A percentile compares a stretch with the other conserved stretches of the same genome.
Evolutionary conservation across 2,329 filamentous ascomycete genomes (phyloP).

Genomic region (Alternaria sp.): DNA sequence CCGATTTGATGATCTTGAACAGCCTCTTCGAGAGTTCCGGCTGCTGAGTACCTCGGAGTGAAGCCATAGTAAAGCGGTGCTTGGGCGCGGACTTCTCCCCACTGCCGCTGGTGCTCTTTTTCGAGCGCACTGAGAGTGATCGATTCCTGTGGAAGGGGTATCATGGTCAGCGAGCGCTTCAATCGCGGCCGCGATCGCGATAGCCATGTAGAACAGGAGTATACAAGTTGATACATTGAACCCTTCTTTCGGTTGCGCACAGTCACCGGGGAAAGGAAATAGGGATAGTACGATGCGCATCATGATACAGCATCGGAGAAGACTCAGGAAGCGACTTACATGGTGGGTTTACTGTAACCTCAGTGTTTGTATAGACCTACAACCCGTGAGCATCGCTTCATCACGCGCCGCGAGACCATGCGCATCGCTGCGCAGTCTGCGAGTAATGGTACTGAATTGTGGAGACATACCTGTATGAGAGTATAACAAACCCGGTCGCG

Average conservation of each 20-base stretch:
- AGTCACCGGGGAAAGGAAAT: too few relatives aligned
- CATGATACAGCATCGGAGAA: constrained; percentile 1
- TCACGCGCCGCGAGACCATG: constrained; percentile 12
- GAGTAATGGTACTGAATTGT: neutral
- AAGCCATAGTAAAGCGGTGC: constrained; percentile 83
- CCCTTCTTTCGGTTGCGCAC: too few relatives aligned
- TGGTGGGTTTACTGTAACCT: constrained; percentile 18
- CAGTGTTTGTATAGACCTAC: constrained; percentile 24
- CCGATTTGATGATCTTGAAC: constrained; percentile 91
- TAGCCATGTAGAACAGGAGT: neutral
- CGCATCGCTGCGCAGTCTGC: constrained; percentile 10
- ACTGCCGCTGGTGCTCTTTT: constrained; percentile 55
- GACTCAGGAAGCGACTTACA: constrained; percentile 41
- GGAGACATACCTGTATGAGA: constrained; percentile 15
- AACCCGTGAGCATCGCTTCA: constrained; percentile 28
- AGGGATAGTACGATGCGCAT: neutral
- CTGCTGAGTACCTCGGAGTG: constrained; percentile 82
- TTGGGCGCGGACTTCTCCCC: constrained; percentile 55
- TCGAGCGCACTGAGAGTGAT: constrained; percentile 74
- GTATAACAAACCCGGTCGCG: neutral
- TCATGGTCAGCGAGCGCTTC: constrained; percentile 32
- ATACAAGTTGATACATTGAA: neutral
- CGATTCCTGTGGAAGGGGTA: constrained; percentile 65
- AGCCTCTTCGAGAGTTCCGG: constrained; percentile 89
- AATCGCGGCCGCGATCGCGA: neutral